A percentile compares a stretch with the other conserved stretches of the same genome.
Evolutionary conservation across 2,329 filamentous ascomycete genomes (phyloP).

Genomic region (Amylocarpus encephaloides): DNA sequence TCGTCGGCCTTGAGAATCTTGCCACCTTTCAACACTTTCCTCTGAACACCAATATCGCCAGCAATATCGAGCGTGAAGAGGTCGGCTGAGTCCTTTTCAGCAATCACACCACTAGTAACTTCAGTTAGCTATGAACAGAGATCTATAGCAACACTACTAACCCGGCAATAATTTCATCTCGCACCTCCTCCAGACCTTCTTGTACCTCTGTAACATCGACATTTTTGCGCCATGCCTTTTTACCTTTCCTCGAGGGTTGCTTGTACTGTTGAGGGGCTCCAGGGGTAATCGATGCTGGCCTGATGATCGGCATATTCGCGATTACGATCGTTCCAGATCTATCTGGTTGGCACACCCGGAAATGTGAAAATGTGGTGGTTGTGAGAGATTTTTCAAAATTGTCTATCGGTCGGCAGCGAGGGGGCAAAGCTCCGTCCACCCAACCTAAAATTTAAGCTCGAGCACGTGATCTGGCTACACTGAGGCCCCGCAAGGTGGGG

Average conservation of each 20-base stretch:
- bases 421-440: too few relatives aligned
- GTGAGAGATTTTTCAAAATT: slow-evolving; percentile 6
- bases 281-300: slow-evolving; percentile 37
- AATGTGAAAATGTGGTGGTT: neutral
- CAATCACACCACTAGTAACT: slow-evolving; percentile 65
- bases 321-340: neutral
- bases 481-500: too few relatives aligned
- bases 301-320: slow-evolving; percentile 29
- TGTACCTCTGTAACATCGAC: slow-evolving; percentile 86
- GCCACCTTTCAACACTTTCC: slow-evolving; percentile 59
- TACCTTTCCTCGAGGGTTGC: slow-evolving; percentile 91
- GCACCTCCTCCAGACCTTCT: slow-evolving; percentile 72
- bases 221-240: slow-evolving; percentile 98
- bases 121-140: slow-evolving; percentile 7
- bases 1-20: slow-evolving; percentile 87
- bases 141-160: slow-evolving; percentile 34
- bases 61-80: slow-evolving; percentile 78
- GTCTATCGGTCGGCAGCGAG: neutral
- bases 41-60: slow-evolving; percentile 61
- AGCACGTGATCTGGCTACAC: too few relatives aligned
- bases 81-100: slow-evolving; percentile 74
- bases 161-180: slow-evolving; percentile 89
- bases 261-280: slow-evolving; percentile 72
- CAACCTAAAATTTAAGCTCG: too few relatives aligned
- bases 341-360: too few relatives aligned